phyloP scores from a whole-genome alignment of 441 rosid genomes.

The Pelargonium fulgidum region DNA sequence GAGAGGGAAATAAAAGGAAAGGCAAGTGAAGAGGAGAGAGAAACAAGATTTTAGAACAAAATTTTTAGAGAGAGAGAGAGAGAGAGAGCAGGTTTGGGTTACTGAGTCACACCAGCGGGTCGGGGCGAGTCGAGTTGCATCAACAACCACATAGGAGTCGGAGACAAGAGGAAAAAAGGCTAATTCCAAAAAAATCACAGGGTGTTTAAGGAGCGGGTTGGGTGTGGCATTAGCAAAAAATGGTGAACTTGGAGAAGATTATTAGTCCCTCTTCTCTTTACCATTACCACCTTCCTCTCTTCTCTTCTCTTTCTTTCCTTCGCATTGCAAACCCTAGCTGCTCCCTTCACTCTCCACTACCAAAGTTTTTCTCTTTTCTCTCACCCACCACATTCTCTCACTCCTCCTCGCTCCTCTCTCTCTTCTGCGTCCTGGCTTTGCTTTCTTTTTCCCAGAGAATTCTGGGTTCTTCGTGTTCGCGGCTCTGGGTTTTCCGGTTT shows the following conservation, averaged over 20 bases:
- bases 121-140: slow-evolving; percentile 25
- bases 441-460: neutral
- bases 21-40: slow-evolving; percentile 14
- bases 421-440: neutral
- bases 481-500: neutral
- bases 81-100: slow-evolving; percentile 4
- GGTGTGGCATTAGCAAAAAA: slow-evolving; percentile 80
- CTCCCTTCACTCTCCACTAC: neutral
- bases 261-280: slow-evolving; percentile 27
- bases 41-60: slow-evolving; percentile 14
- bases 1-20: slow-evolving; percentile 25
- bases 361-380: slow-evolving; percentile 13
- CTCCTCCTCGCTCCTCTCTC: neutral
- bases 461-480: neutral
- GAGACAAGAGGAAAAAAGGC: slow-evolving; percentile 16
- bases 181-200: slow-evolving; percentile 19
- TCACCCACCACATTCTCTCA: slow-evolving; percentile 10
- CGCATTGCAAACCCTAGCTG: slow-evolving; percentile 40
- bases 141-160: neutral
- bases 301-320: slow-evolving; percentile 7
- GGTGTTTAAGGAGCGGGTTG: slow-evolving; percentile 8
- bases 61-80: slow-evolving; percentile 12
- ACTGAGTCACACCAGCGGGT: neutral
- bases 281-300: slow-evolving; percentile 36
- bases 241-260: slow-evolving; percentile 57